Conservation (phyloP, 2,329 filamentous ascomycete genomes). For the Penicillium nordicum region DNA sequence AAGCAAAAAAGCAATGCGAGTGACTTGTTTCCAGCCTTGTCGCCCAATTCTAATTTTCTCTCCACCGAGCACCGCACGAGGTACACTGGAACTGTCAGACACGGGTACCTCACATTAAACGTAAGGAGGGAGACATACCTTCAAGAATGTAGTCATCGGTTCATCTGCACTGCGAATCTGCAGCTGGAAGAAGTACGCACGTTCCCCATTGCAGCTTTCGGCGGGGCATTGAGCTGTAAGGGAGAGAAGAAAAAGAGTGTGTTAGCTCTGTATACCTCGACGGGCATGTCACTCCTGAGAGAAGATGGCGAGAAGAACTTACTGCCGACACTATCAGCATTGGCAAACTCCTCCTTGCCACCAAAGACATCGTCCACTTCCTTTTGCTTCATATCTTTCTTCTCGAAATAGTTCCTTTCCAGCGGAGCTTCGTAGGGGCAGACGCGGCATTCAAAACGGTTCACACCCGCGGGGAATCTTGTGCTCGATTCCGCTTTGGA, state of each 20-base stretch:
- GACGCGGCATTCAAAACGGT: conserved; percentile 91
- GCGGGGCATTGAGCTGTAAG: conserved; percentile 71
- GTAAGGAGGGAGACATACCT: conserved; percentile 51
- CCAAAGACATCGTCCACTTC: conserved; percentile 89
- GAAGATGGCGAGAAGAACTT: conserved; percentile 22
- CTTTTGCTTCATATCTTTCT: conserved; percentile 74
- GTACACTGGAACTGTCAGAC: conserved; percentile 40
- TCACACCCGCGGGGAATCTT: conserved; percentile 49
- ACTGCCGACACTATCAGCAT: conserved; percentile 76
- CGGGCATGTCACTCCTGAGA: neutral
- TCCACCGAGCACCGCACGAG: conserved; percentile 46
- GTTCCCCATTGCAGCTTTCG: conserved; percentile 72
- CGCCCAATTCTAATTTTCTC: conserved; percentile 43
- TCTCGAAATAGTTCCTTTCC: conserved; percentile 75
- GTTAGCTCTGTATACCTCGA: neutral
- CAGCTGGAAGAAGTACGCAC: conserved; percentile 93
- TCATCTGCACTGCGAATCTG: conserved; percentile 98
- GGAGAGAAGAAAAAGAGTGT: neutral
- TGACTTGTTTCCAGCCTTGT: neutral
- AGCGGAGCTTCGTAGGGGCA: conserved; percentile 91
- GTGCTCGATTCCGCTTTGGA: conserved; percentile 39
- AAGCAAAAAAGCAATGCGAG: conserved; percentile 1
- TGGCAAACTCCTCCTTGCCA: conserved; percentile 82
- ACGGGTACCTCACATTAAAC: conserved; percentile 16
- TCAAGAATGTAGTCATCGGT: conserved; percentile 96